Conservation (phyloP, 805 yeast species). For the Novakomyces olei region DNA sequence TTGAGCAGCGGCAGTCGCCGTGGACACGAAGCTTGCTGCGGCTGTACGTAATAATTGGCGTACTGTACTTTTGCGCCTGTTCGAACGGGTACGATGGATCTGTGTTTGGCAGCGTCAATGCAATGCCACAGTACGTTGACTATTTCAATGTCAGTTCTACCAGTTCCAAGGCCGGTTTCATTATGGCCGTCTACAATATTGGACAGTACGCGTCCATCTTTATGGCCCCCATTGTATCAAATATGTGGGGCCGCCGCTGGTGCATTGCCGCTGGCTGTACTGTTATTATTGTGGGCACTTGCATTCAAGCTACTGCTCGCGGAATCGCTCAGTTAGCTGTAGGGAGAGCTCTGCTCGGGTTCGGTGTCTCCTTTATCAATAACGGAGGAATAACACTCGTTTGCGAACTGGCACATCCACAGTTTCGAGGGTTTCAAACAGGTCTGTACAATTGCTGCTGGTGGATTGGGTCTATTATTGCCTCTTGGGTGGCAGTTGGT, state of each 20-base stretch:
- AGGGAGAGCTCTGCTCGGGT: conserved; percentile 8
- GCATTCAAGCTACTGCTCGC: conserved; percentile 7
- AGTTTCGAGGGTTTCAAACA: conserved; percentile 15
- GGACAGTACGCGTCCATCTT: neutral
- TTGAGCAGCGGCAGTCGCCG: too few relatives aligned
- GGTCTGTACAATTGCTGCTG: conserved; percentile 29
- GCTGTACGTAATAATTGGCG: neutral
- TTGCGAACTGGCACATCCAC: conserved; percentile 8
- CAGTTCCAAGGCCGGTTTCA: neutral
- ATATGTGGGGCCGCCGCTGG: conserved; percentile 25
- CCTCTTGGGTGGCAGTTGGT: conserved; percentile 9
- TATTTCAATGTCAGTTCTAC: conserved; percentile 1
- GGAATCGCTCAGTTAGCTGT: conserved; percentile 7
- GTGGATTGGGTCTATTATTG: conserved; percentile 29
- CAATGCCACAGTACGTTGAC: conserved; percentile 7
- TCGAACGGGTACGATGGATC: conserved; percentile 9
- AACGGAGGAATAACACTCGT: conserved; percentile 6
- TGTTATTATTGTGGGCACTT: conserved; percentile 3
- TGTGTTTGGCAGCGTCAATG: conserved; percentile 9
- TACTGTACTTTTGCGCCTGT: neutral
- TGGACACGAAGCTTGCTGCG: neutral
- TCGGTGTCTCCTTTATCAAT: conserved; percentile 6
- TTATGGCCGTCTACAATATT: neutral
- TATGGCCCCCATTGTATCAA: conserved; percentile 14
- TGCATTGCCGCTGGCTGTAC: conserved; percentile 5